These are phyloP conservation scores for Trichoderma hamatum DNA, from an alignment of 2,329 filamentous ascomycete species.

Conservation along the genomic window DNA sequence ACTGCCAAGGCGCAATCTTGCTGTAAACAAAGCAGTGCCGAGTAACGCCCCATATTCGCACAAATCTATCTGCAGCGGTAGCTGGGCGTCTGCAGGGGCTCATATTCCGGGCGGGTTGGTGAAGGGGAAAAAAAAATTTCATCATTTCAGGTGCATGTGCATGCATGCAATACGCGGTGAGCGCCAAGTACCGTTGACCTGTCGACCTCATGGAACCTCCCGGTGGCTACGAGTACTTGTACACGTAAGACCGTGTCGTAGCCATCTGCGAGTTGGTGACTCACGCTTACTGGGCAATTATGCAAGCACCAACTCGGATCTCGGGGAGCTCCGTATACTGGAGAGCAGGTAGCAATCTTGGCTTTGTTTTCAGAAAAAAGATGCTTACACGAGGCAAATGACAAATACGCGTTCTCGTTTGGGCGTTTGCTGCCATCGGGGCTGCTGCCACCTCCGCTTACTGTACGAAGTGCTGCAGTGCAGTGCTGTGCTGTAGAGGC, in stretches of 20 bases:
- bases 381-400: not conserved
- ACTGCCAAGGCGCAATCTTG: not conserved
- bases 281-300: slow-evolving; percentile 16
- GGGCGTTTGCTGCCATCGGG: slow-evolving; percentile 9
- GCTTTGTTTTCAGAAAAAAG: not conserved
- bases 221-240: not conserved
- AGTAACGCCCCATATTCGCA: not conserved
- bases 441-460: not conserved
- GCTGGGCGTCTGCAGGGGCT: not conserved
- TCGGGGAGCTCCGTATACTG: not conserved
- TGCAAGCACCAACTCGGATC: slow-evolving; percentile 15
- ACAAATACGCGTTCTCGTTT: not conserved
- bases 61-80: not conserved
- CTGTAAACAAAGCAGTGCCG: not conserved
- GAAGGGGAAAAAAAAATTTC: not conserved
- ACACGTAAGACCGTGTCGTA: not conserved
- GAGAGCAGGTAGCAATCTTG: not conserved
- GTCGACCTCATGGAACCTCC: not conserved
- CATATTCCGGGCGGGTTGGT: not conserved
- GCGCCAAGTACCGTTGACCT: not conserved
- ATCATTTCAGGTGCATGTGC: not conserved
- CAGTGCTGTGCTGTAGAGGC: no score
- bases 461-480: not conserved
- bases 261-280: not conserved
- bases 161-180: not conserved